phyloP scores from a whole-genome alignment of 164 flowering plant species.

The Vitis cinerea region DNA sequence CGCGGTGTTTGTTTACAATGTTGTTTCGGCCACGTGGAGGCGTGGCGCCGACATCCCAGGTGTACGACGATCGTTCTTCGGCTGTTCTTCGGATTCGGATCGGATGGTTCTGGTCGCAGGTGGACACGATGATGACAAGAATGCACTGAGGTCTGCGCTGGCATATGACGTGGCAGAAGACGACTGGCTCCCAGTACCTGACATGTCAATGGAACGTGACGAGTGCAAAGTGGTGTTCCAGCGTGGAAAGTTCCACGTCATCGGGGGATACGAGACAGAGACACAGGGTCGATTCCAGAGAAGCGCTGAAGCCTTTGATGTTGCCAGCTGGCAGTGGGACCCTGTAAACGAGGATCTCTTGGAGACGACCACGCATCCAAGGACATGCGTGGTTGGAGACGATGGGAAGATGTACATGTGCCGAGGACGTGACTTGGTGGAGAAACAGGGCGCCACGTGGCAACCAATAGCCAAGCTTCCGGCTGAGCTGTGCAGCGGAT shows the following conservation, averaged over 20 bases:
- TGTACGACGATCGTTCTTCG: no score
- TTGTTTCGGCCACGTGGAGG: not conserved
- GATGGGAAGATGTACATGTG: no score
- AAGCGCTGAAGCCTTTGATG: not conserved
- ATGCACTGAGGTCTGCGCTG: constrained; percentile 4
- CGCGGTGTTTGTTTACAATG: not conserved
- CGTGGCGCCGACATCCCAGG: not conserved
- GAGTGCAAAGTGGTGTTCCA: constrained; percentile 1
- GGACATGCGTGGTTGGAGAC: no score
- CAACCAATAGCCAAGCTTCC: no score
- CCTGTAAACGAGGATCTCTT: no score
- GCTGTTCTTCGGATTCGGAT: no score
- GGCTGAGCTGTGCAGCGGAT: no score
- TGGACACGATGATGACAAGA: constrained; percentile 1
- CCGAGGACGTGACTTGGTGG: no score
- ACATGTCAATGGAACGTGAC: not conserved
- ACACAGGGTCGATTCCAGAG: not conserved
- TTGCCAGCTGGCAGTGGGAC: not conserved
- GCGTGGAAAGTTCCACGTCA: not conserved
- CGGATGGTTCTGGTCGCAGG: not conserved
- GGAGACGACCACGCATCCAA: no score
- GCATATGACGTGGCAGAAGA: not conserved
- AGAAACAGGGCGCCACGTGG: no score
- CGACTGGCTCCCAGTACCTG: not conserved
- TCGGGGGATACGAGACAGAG: not conserved